Base-by-base conservation (phyloP, 1,284 basidiomycete genomes). In the Rhodotorula sp. region DNA sequence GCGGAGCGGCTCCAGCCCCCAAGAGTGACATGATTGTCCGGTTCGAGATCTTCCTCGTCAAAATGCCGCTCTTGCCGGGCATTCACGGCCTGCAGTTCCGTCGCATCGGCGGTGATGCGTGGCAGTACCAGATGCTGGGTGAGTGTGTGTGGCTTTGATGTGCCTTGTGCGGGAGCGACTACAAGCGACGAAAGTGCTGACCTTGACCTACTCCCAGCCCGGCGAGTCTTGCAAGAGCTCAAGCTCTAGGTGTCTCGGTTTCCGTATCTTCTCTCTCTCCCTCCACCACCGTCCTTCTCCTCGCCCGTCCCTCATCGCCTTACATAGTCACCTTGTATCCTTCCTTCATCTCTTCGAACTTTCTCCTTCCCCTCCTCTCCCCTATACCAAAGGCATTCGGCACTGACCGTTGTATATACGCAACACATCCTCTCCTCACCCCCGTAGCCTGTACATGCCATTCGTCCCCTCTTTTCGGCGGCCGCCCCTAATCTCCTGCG, bases 31-130 rank as follows among this genome's bases (percentile, higher is more conserved):
- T 96, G 71, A 88, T 91, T 73, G 94, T 97, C 18, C 85, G 91
- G 71, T 97, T 96, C 81, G 94, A 97, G 81, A 91, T 96, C 69
- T 94, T 90, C 80, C 89, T 96, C 72, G 91, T 96, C 79, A 95
- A 95, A 86, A 92, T 95, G 26, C 95, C 95, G 45, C 91, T 90
- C 85, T 81, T 99, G 68, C 93, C 95, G 1, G 81, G 81, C 20
- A 84, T 99, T 45, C 92, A 97, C 79, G 95, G 95, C 1, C 89
- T 99, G 68, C 95, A 98, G 80, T 99, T 99, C 84, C 88, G 95
- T 65, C 85, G 95, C 68, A 87, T 91, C 17, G 62, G 60, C 6
- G 74, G 74, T 6, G 63, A 67, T 54, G 60, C 64, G 0, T 75
- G 66, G 66, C 69, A 71, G 57, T 96, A 97, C 80, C 91, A 94